Evolutionary conservation across 495 filamentous ascomycete species (phyloP).

Genomic region (Tuber umbilicatum): DNA sequence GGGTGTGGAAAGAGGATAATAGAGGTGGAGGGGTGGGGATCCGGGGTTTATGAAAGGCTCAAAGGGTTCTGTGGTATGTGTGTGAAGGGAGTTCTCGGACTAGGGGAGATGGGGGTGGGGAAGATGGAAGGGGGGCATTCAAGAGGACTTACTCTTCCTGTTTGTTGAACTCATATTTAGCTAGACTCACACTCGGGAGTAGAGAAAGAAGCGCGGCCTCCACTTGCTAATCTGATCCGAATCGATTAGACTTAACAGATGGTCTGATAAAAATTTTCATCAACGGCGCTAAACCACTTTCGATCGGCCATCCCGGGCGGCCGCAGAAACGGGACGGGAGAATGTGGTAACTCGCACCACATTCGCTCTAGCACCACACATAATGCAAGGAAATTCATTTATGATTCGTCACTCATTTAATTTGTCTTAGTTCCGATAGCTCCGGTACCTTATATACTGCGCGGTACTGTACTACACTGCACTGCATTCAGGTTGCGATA

Average conservation of each 20-base stretch:
- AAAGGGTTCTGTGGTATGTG: neutral
- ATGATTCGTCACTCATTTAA: constrained; percentile 1
- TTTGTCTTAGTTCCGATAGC: neutral
- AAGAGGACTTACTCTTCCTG: constrained; percentile 1
- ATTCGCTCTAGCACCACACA: neutral
- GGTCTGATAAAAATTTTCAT: constrained; percentile 4
- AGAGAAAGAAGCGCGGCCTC: neutral
- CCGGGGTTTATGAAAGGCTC: neutral
- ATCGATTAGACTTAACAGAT: constrained; percentile 6
- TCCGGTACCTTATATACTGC: neutral
- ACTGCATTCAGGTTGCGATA: neutral
- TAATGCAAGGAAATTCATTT: neutral
- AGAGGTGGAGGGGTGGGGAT: neutral
- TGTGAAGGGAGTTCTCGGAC: neutral
- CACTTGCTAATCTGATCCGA: constrained; percentile 2
- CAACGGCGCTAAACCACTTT: neutral
- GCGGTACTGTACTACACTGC: neutral
- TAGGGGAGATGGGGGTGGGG: neutral
- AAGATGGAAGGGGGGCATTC: neutral
- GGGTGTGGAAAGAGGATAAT: neutral
- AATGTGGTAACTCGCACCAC: neutral
- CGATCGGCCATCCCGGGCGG: neutral
- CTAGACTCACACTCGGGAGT: neutral
- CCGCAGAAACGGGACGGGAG: neutral
- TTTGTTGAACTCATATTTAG: neutral